Evolutionary conservation across 768 basidiomycete genomes (phyloP), one percentile per base, ranked within the genome.

Genomic region (Amanita polypyramis): DNA sequence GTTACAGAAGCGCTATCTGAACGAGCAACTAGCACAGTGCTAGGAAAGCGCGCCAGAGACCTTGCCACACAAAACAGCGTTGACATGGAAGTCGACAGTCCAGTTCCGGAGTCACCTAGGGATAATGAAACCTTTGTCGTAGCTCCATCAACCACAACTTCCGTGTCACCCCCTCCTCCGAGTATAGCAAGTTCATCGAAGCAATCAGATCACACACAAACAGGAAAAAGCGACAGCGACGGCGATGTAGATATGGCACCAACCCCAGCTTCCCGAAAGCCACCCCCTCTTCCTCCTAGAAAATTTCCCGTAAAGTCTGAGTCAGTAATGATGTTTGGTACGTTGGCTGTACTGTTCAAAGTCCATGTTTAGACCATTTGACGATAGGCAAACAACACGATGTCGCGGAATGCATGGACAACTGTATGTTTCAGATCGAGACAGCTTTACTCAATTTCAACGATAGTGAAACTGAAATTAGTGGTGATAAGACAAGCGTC

Each of bases 371-470:
- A 40, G 52, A n/a, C 59, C 35, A 23, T 40, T 51, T 49, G 6
- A 17, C 17, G 2, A 6, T 30, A 91, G 93, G 95, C 4, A 85
- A 86, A 56, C 96, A 99, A 58, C 95, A 99, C 58, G 96, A 99
- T 61, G 94, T 98, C 10, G 85, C 95, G 0, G 96, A 99, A 65
- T 97, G 95, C 65, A 91, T 98, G 85, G 95, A 98, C 65, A 98
- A 98, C 58, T 94, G 94, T 69, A 86, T 99, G 74, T 96, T 96
- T 67, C 96, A 98, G 64, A 92, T 98, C 43, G 96, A 99, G 64
- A 85, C 90, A 3, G 93, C 92, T 1, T 62, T 91, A 40, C 70
- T 91, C 33, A 86, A 86, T 57, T 85, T 92, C 51, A 77, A 77
- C 43, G 73, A 65, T 3, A 63, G 62, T 49, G 76, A 70, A 7